Conservation (phyloP, 345 rosid species). For the Ceriops zippeliana region DNA sequence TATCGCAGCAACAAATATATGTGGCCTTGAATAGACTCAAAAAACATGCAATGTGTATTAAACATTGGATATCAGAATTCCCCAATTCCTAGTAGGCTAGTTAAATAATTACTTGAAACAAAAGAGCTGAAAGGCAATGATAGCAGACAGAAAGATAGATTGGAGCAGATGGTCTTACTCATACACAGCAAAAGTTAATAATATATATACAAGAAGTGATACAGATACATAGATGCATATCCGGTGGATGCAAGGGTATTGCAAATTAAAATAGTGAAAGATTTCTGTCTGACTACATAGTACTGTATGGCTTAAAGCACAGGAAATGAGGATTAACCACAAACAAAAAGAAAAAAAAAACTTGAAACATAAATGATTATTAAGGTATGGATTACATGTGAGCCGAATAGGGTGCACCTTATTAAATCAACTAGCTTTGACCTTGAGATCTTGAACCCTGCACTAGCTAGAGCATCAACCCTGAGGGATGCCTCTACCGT, state of each 20-base stretch:
- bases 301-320: neutral
- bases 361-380: neutral
- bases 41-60: neutral
- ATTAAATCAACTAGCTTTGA: constrained; percentile 77
- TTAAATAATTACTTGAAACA: neutral
- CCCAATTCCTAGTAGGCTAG: neutral
- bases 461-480: constrained; percentile 95
- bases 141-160: neutral
- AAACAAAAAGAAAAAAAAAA: neutral
- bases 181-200: neutral
- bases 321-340: neutral
- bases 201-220: neutral
- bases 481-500: constrained; percentile 82
- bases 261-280: neutral
- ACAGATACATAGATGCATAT: neutral
- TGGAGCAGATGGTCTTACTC: neutral
- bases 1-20: too few species aligned
- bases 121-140: neutral
- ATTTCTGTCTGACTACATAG: neutral
- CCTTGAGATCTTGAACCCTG: constrained; percentile 90
- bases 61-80: neutral
- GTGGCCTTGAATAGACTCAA: too few species aligned
- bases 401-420: constrained; percentile 41
- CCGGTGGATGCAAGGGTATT: neutral
- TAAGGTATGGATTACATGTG: neutral